Evolutionary conservation across 148 eudicot genomes (phyloP).

Genomic region (Spergularia marina): DNA sequence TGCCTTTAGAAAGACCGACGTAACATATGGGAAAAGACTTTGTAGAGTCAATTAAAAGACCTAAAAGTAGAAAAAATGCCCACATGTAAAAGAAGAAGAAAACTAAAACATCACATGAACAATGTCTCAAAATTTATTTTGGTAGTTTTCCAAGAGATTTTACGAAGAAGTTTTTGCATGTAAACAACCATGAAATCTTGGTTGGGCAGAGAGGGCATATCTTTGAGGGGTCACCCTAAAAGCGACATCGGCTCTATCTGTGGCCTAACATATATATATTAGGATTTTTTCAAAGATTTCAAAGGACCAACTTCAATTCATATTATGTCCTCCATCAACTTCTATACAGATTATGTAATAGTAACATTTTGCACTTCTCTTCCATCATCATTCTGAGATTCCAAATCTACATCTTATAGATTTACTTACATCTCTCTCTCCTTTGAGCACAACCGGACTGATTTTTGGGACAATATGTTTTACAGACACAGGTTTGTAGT

Average conservation of each 20-base stretch:
- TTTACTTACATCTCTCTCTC: constrained; percentile 5
- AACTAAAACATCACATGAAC: constrained; percentile 1
- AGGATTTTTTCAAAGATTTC: constrained; percentile 40
- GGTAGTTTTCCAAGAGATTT: not conserved
- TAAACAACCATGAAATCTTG: constrained; percentile 24
- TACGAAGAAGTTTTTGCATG: constrained; percentile 19
- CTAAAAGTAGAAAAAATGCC: not conserved
- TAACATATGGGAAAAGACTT: not conserved
- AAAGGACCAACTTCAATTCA: constrained; percentile 22
- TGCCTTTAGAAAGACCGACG: not conserved
- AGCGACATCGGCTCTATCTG: constrained; percentile 13
- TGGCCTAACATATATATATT: constrained; percentile 10
- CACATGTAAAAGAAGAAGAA: constrained; percentile 13
- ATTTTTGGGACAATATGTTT: no score
- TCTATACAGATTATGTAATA: not conserved
- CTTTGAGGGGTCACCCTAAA: constrained; percentile 19
- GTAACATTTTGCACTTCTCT: constrained; percentile 9
- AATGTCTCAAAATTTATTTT: not conserved
- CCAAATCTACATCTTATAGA: constrained; percentile 18
- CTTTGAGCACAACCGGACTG: no score
- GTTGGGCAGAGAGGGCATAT: constrained; percentile 32
- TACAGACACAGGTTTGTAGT: no score
- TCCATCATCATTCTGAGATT: constrained; percentile 26
- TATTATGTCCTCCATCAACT: not conserved
- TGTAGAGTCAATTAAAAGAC: constrained; percentile 9